phyloP scores from a whole-genome alignment of 306 rosid genomes.

The Oemleria cerasiformis region DNA sequence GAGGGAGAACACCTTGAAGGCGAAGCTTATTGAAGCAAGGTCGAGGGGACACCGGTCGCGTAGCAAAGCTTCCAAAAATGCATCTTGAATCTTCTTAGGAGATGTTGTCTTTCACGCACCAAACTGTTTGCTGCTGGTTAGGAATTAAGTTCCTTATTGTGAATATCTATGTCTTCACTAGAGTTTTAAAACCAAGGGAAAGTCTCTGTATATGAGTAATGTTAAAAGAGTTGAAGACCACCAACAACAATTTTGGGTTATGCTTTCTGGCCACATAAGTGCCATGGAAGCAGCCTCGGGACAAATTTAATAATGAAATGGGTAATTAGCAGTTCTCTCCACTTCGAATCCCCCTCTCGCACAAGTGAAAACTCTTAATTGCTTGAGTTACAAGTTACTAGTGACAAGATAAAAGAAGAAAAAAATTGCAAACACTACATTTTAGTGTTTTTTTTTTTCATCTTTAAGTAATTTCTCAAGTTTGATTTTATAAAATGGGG shows the following conservation, averaged over 20 bases:
- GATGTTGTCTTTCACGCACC: background rate
- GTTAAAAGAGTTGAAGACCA: constrained; percentile 17
- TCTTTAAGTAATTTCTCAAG: too few species aligned
- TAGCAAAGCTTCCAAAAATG: constrained; percentile 56
- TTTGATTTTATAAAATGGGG: too few species aligned
- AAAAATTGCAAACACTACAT: too few species aligned
- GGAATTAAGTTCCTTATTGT: constrained; percentile 20
- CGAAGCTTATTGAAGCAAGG: constrained; percentile 96
- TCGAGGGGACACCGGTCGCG: constrained; percentile 74
- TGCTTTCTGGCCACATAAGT: background rate
- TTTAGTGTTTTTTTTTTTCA: too few species aligned
- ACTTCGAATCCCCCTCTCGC: too few species aligned
- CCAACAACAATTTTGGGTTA: constrained; percentile 23
- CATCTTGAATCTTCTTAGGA: constrained; percentile 26
- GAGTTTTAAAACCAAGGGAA: constrained; percentile 23
- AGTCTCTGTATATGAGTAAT: constrained; percentile 40
- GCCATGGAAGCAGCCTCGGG: background rate
- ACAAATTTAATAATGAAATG: too few species aligned
- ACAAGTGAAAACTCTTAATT: too few species aligned
- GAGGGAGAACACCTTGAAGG: constrained; percentile 75
- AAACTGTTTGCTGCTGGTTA: background rate
- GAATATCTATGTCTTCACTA: constrained; percentile 23
- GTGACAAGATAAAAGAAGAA: too few species aligned
- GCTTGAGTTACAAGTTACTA: too few species aligned
- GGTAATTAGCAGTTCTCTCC: background rate